Evolutionary conservation across 371 early-diverging fungal species (phyloP).

Genomic region (Mortierella sp.): DNA sequence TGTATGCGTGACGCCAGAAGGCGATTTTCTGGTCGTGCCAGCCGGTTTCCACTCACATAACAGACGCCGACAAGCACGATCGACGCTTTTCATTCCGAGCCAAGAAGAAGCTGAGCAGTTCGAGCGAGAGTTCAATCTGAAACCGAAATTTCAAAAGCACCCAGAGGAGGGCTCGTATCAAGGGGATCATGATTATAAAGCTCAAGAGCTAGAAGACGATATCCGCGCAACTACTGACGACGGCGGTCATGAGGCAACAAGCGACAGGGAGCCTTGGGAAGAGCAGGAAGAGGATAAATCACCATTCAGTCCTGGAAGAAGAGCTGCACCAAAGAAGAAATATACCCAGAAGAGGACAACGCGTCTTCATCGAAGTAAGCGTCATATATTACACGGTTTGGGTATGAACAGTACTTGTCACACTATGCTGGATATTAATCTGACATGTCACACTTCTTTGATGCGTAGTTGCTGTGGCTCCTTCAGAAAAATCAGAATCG

Average conservation of each 20-base stretch:
- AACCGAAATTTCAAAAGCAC: neutral
- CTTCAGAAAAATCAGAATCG: constrained; percentile 30
- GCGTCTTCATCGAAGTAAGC: constrained; percentile 44
- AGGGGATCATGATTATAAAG: neutral
- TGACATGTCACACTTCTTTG: neutral
- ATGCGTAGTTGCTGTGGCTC: constrained; percentile 36
- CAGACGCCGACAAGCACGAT: constrained; percentile 22
- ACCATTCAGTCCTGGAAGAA: neutral
- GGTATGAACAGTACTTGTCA: too few relatives aligned
- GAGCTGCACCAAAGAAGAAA: constrained; percentile 28
- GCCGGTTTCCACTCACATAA: constrained; percentile 46
- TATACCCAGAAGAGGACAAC: constrained; percentile 52
- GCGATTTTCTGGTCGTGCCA: constrained; percentile 23
- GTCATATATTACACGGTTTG: too few relatives aligned
- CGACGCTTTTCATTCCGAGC: constrained; percentile 26
- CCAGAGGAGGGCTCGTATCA: neutral
- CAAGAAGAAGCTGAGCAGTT: constrained; percentile 44
- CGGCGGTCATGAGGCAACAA: neutral
- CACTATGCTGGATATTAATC: too few relatives aligned
- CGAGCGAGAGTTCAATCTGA: constrained; percentile 33
- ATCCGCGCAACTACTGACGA: neutral
- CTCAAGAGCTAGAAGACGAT: neutral
- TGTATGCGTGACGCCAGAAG: constrained; percentile 36
- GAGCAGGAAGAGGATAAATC: constrained; percentile 5
- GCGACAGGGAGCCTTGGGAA: constrained; percentile 11